Percentiles rank a stretch among this genome's conserved stretches.
Evolutionary conservation across 148 eudicot species (phyloP).

Genomic region (Simmondsia chinensis): DNA sequence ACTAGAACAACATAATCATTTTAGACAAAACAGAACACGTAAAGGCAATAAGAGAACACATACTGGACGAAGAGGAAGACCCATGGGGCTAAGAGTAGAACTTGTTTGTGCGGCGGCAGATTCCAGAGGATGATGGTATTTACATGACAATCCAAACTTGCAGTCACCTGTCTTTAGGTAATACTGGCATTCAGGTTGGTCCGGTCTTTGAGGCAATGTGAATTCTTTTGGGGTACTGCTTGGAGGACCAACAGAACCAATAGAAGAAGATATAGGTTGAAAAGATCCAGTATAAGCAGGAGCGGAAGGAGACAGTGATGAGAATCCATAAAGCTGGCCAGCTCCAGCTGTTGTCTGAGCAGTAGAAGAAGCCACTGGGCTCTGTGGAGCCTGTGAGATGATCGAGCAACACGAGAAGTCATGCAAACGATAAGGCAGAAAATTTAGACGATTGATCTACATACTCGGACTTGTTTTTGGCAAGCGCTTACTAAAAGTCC

Average conservation of each 20-base stretch:
- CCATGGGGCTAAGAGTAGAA: conserved; percentile 66
- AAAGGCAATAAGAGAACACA: conserved; percentile 8
- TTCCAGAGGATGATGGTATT: conserved; percentile 83
- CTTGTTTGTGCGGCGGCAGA: conserved; percentile 35
- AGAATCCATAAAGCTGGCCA: conserved; percentile 22
- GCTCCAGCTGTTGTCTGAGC: conserved; percentile 41
- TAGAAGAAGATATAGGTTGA: conserved; percentile 35
- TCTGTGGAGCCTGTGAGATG: conserved; percentile 41
- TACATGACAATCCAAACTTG: conserved; percentile 85
- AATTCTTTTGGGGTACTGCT: conserved; percentile 47
- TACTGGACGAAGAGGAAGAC: conserved; percentile 92
- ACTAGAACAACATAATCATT: no score
- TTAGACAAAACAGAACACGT: neutral
- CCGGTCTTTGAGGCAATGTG: conserved; percentile 83
- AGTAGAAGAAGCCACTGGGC: conserved; percentile 39
- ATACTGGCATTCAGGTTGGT: conserved; percentile 87
- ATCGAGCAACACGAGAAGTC: neutral
- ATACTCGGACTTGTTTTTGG: no score
- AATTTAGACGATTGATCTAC: conserved; percentile 2
- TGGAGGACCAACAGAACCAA: conserved; percentile 55
- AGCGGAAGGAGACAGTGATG: conserved; percentile 71
- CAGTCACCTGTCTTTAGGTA: conserved; percentile 88
- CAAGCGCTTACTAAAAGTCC: no score
- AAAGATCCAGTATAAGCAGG: conserved; percentile 49
- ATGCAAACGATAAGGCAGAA: no score